Conservation (phyloP, 352 stramenopile species). For the Pythium plurisporium region DNA sequence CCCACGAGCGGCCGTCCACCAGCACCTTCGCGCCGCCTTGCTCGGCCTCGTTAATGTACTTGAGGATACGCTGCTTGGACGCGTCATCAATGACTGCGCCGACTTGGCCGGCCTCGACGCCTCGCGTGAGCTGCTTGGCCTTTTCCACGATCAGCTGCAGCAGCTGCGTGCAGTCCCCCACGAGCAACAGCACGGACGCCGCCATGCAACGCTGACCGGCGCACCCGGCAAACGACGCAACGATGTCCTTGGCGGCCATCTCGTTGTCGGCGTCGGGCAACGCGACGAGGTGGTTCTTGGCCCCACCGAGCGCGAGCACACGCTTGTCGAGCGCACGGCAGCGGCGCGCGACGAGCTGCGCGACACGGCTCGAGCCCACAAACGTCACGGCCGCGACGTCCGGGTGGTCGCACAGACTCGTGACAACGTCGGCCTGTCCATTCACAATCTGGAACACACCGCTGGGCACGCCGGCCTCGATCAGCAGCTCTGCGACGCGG, state of each 20-base stretch:
- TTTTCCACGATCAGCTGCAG: slow-evolving; percentile 87
- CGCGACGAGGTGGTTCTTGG: slow-evolving; percentile 98
- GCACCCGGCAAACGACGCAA: slow-evolving; percentile 94
- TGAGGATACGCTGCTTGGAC: slow-evolving; percentile 90
- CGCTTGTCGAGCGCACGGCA: slow-evolving; percentile 92
- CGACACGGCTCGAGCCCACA: slow-evolving; percentile 93
- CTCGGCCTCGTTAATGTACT: slow-evolving; percentile 92
- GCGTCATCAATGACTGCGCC: slow-evolving; percentile 93
- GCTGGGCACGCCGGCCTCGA: slow-evolving; percentile 90
- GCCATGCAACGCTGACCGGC: slow-evolving; percentile 97
- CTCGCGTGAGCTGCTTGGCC: slow-evolving; percentile 80
- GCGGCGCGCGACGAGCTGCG: slow-evolving; percentile 89
- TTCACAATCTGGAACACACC: slow-evolving; percentile 97
- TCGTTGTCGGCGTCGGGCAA: slow-evolving; percentile 93
- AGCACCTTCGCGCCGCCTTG: slow-evolving; percentile 82
- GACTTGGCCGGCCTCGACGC: slow-evolving; percentile 90
- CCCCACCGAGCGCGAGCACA: slow-evolving; percentile 93
- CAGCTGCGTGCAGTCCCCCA: slow-evolving; percentile 72
- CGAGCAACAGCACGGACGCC: slow-evolving; percentile 92
- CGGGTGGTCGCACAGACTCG: slow-evolving; percentile 90
- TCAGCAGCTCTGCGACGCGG: slow-evolving; percentile 80
- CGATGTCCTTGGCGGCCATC: slow-evolving; percentile 91
- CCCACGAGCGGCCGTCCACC: slow-evolving; percentile 89
- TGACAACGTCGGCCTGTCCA: slow-evolving; percentile 86
- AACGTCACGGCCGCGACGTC: slow-evolving; percentile 92